Base-by-base conservation (phyloP, 345 rosid genomes). In the Linum usitatissimum region DNA sequence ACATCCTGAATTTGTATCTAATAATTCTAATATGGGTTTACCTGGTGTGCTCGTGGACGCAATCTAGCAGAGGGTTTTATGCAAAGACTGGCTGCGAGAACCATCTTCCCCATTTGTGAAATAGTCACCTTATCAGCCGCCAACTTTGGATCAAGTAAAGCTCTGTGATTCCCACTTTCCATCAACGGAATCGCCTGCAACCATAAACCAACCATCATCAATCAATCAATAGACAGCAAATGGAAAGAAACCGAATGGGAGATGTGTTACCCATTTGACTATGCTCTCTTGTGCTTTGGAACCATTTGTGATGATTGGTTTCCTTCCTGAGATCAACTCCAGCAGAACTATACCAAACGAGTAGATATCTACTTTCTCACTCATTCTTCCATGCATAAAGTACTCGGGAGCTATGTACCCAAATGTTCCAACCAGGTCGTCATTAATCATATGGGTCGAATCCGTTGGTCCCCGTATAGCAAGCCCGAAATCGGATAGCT, bases 371-470 rank as follows among this genome's bases (percentile, higher is more conserved):
- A 55, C 64, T 55, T 68, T 72, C 57, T 68, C 68, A 55, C 69
- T 64, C 38, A 68, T 54, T 51, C 59, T 67, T 34, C 76, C 76
- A 23, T 72, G 53, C 66, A 60, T 72, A 38, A 72, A 67, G 39
- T 68, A 72, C 57, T 68, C 76, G 40, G 76, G 76, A 64, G 76
- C 76, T 55, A 72, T 55, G 28, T 72, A 72, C 30, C 76, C 76
- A 61, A 72, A 72, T 30, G 76, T 72, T 56, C 76, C 76, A 31
- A 64, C 72, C 23, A 72, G 28, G 30, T 72, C 71, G 45, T 30
- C 31, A 34, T 57, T 21, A 13, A 5, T 64, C 6, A 17, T 6
- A 36, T 19, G 36, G n/a, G 62, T 38, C 18, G 69, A 55, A 54
- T 64, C 62, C 4, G 17, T n/a, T 36, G 66, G 36, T 55, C 66